Conservation (phyloP, 495 filamentous ascomycete genomes). For the Usnea hakonensis region DNA sequence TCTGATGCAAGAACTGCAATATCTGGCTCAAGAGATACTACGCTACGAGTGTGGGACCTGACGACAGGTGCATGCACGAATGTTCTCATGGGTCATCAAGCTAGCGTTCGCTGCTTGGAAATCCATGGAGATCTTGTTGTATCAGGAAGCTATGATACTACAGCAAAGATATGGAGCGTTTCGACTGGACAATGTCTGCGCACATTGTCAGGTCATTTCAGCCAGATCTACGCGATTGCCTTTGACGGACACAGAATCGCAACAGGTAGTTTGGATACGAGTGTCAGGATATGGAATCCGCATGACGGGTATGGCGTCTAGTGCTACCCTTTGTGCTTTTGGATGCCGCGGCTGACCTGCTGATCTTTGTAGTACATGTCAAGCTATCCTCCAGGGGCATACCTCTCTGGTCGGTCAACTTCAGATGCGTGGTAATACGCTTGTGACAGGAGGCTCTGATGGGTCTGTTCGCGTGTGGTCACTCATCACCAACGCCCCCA, state of each 20-base stretch:
- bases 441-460: slow-evolving; percentile 94
- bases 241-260: slow-evolving; percentile 90
- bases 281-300: slow-evolving; percentile 95
- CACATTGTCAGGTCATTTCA: slow-evolving; percentile 91
- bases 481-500: slow-evolving; percentile 74
- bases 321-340: not conserved
- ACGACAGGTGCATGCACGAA: slow-evolving; percentile 76
- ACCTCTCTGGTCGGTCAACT: slow-evolving; percentile 96
- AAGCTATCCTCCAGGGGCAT: slow-evolving; percentile 92
- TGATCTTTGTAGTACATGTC: slow-evolving; percentile 50
- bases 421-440: slow-evolving; percentile 86
- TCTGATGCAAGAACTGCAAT: slow-evolving; percentile 87
- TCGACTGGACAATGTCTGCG: slow-evolving; percentile 84
- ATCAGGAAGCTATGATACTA: slow-evolving; percentile 95
- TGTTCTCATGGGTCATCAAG: slow-evolving; percentile 91
- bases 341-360: not conserved
- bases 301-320: slow-evolving; percentile 60
- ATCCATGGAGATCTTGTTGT: slow-evolving; percentile 94
- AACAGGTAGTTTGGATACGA: slow-evolving; percentile 95
- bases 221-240: slow-evolving; percentile 97
- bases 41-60: slow-evolving; percentile 91
- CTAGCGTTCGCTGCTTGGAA: slow-evolving; percentile 90
- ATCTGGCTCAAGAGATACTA: slow-evolving; percentile 92
- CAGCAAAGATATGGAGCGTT: slow-evolving; percentile 95
- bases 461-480: slow-evolving; percentile 96